These are phyloP conservation scores for Fulvia fulva DNA, from an alignment of 2,329 filamentous ascomycete genomes.

Conservation along the genomic window DNA sequence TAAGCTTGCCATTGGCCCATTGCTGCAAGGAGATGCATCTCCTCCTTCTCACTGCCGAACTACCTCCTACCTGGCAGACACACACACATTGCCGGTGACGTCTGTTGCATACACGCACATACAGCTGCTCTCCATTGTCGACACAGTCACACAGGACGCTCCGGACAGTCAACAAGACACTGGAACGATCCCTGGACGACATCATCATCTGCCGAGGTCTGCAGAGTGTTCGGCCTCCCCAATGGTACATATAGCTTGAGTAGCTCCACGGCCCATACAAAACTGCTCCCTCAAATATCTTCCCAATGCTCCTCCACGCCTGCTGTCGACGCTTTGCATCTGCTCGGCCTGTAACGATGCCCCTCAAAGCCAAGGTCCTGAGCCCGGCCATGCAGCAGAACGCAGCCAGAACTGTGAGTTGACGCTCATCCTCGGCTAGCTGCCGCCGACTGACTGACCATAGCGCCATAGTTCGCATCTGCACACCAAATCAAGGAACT, in stretches of 20 bases:
- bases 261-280: conserved; percentile 5
- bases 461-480: conserved; percentile 28
- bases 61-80: not conserved
- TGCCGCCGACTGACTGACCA: conserved; percentile 30
- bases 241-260: conserved; percentile 15
- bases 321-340: conserved; percentile 38
- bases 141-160: not conserved
- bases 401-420: conserved; percentile 18
- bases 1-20: not conserved
- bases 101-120: not conserved
- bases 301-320: conserved; percentile 45
- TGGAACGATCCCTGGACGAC: not conserved
- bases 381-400: conserved; percentile 20
- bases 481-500: conserved; percentile 48
- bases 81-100: not conserved
- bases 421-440: conserved; percentile 2
- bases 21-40: not conserved
- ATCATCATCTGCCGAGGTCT: conserved; percentile 3
- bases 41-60: not conserved
- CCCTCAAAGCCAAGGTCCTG: conserved; percentile 62
- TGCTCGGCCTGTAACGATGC: conserved; percentile 57
- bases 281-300: not conserved
- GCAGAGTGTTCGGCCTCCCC: not conserved
- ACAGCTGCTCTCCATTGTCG: not conserved
- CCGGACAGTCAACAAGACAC: not conserved